These are phyloP conservation scores for Rhizopogon salebrosus DNA, from an alignment of 768 basidiomycete genomes.

Conservation along the genomic window DNA sequence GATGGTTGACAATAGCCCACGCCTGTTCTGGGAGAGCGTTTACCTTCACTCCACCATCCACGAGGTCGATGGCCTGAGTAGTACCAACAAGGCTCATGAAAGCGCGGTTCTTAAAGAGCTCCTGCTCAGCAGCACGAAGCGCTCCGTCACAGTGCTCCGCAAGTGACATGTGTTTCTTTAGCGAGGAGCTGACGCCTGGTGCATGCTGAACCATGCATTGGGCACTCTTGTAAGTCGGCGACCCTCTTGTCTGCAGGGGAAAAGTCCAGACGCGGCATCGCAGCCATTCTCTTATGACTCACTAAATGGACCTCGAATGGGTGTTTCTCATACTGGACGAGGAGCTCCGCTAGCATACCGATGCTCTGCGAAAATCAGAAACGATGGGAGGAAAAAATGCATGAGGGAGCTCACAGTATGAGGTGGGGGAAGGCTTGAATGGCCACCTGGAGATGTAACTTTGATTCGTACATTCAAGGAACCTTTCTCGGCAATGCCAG, in stretches of 20 bases:
- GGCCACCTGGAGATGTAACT: constrained; percentile 65
- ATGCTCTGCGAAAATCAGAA: constrained; percentile 47
- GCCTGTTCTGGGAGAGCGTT: constrained; percentile 79
- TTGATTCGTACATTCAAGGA: constrained; percentile 54
- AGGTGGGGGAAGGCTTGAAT: constrained; percentile 71
- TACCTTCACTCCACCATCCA: constrained; percentile 62
- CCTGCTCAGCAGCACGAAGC: constrained; percentile 3
- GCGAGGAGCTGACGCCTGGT: constrained; percentile 41
- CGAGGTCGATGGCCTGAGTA: constrained; percentile 75
- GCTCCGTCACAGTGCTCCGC: constrained; percentile 13
- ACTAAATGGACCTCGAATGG: constrained; percentile 53
- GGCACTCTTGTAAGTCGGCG: constrained; percentile 55
- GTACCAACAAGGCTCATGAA: constrained; percentile 51
- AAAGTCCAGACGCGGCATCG: not conserved
- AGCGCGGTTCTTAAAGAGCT: not conserved
- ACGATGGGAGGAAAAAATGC: not conserved
- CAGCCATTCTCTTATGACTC: constrained; percentile 17
- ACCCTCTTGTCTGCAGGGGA: constrained; percentile 43
- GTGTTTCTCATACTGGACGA: constrained; percentile 65
- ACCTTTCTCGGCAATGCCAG: constrained; percentile 70
- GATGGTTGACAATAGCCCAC: constrained; percentile 67
- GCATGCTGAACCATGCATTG: constrained; percentile 66
- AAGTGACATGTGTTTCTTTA: constrained; percentile 43
- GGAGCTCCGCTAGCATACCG: constrained; percentile 68
- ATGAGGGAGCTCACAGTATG: constrained; percentile 52